These are phyloP conservation scores for Ustilago tritici DNA, from an alignment of 1,284 basidiomycete genomes.

Conservation along the genomic window DNA sequence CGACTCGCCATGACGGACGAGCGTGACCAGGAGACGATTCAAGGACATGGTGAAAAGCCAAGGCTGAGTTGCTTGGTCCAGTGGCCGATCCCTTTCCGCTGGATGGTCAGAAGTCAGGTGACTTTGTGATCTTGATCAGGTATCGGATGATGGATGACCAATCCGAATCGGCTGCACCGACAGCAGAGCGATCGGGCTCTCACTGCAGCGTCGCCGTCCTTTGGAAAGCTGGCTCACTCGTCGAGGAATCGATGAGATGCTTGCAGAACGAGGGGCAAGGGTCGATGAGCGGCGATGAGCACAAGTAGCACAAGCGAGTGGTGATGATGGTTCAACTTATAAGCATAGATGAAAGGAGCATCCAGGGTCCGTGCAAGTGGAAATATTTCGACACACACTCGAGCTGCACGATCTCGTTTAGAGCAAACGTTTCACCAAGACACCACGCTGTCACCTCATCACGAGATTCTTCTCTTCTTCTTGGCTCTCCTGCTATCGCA, in stretches of 20 bases:
- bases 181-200: not conserved
- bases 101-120: not conserved
- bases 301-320: not conserved
- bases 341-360: not conserved
- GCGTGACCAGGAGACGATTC: conserved; percentile 50
- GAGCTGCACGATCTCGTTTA: conserved; percentile 3
- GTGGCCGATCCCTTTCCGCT: not conserved
- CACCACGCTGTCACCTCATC: conserved; percentile 5
- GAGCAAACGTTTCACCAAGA: conserved; percentile 3
- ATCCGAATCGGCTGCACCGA: not conserved
- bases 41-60: conserved; percentile 24
- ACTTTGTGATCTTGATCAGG: not conserved
- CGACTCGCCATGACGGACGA: conserved; percentile 60
- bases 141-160: not conserved
- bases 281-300: not conserved
- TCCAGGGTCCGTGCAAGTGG: conserved; percentile 19
- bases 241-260: not conserved
- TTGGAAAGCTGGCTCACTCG: not conserved
- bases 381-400: not conserved
- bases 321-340: not conserved
- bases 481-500: not conserved
- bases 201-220: not conserved
- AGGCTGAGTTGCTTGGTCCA: not conserved
- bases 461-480: conserved; percentile 1
- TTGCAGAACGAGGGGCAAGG: not conserved